Evolutionary conservation across 2,329 filamentous ascomycete species (phyloP).

Genomic region (Cladorrhinum sp.): DNA sequence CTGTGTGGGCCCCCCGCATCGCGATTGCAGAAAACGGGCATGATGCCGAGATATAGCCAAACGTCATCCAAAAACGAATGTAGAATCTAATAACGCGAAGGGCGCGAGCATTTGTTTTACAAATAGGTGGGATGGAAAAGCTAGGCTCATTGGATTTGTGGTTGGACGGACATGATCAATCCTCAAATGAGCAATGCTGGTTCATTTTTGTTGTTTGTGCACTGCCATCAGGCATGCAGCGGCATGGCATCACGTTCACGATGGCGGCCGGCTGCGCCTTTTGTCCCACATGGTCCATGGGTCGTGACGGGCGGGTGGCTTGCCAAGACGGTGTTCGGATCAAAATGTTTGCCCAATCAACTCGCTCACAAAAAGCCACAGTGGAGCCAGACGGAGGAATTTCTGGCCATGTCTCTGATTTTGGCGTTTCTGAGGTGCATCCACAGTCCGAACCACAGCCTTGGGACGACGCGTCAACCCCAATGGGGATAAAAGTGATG

Average conservation of each 20-base stretch:
- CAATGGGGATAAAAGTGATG: not conserved
- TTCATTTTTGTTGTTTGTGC: not conserved
- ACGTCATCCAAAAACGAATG: not conserved
- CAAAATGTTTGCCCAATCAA: slow-evolving; percentile 8
- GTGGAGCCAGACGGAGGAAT: slow-evolving; percentile 16
- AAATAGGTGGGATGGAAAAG: no score
- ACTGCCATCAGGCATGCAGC: no score
- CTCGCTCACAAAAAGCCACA: slow-evolving; percentile 12
- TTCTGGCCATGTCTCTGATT: not conserved
- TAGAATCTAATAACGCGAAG: not conserved
- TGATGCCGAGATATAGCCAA: not conserved
- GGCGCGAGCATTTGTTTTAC: not conserved
- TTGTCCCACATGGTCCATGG: no score
- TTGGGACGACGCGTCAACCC: no score
- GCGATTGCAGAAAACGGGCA: no score
- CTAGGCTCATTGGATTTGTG: no score
- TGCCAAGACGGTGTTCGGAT: slow-evolving; percentile 17
- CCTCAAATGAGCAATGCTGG: no score
- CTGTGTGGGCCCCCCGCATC: not conserved
- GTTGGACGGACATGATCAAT: no score
- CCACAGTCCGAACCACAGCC: not conserved
- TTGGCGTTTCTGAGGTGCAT: not conserved
- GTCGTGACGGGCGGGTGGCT: not conserved
- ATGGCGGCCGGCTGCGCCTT: no score
- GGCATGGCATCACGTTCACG: no score